Evolutionary conservation across 306 rosid species (phyloP), one percentile per base, ranked within the genome.

Genomic region (Spatholobus suberectus): DNA sequence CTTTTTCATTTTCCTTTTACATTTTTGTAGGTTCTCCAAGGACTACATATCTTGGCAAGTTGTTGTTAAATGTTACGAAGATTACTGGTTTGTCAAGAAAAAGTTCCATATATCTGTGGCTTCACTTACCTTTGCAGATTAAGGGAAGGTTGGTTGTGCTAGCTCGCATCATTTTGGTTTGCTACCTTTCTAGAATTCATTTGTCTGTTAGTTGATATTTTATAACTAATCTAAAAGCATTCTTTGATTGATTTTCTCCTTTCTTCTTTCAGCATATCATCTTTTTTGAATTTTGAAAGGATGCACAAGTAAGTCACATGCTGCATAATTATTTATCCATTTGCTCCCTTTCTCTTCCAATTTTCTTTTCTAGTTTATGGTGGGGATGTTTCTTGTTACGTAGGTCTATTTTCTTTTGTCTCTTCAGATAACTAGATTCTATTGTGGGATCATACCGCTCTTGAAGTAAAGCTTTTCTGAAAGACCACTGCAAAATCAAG

Each of bases 71-170:
- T 65, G 81, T 51, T 65, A 67, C 61, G 55, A 82, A 47, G 76
- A 34, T 38, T 46, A 79, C 37, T 44, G 58, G 72, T 46, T 73
- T 81, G 44, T 26, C 20, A 62, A 51, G 75, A 51, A 21, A n/a
- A 61, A 67, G 41, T 78, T 51, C 37, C 81, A 54, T 55, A 27
- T 57, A 18, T 58, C 61, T 27, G 78, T 8, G 75, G 44, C 47
- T 43, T 23, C 55, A 46, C 68, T 76, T 78, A 26, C 49, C 69
- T 85, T 71, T 79, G 70, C 66, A 26, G 77, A 71, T 29, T 27
- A 51, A 59, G 75, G 46, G 35, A 81, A 91, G 90, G 89, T 91
- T 70, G 62, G 87, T 75, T 69, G n/a, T 62, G 67, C 34, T 80
- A 75, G 78, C 55, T 17, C 43, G 73, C 78, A 17, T 38, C 76